Percentiles rank a stretch among this genome's conserved stretches.
Conservation (phyloP, 1,139 yeast genomes). For the Hyphopichia pseudoburtonii region DNA sequence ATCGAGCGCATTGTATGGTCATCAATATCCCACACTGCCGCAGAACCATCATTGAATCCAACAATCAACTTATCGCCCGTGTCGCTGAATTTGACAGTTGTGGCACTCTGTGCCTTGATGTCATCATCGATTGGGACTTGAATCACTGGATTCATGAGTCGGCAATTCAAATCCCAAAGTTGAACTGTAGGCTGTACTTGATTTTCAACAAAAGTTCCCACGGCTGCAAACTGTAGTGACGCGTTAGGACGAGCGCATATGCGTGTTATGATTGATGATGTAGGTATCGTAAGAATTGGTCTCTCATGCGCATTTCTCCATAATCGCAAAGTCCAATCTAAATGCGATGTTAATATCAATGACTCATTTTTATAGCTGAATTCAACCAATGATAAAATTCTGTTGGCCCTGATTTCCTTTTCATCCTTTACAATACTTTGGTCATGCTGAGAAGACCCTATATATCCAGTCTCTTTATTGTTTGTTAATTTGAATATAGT, state of each 20-base stretch:
- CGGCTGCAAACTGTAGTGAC: constrained; percentile 47
- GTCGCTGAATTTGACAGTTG: constrained; percentile 20
- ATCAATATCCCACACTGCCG: constrained; percentile 19
- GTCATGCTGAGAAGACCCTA: constrained; percentile 23
- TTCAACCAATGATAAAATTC: constrained; percentile 10
- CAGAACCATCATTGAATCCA: constrained; percentile 27
- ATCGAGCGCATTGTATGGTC: constrained; percentile 13
- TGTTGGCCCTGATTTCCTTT: constrained; percentile 14
- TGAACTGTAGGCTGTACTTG: constrained; percentile 36
- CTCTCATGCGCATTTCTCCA: constrained; percentile 17
- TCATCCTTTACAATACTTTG: constrained; percentile 12
- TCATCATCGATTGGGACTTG: constrained; percentile 16
- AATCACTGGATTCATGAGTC: constrained; percentile 38
- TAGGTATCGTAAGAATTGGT: constrained; percentile 26
- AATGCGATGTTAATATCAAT: constrained; percentile 22
- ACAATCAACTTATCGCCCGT: constrained; percentile 22
- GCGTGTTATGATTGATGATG: constrained; percentile 42
- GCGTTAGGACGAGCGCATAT: constrained; percentile 43
- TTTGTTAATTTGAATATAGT: constrained; percentile 38
- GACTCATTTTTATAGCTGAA: constrained; percentile 7
- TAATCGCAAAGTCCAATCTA: constrained; percentile 31
- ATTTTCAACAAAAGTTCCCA: constrained; percentile 36
- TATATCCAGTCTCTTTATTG: constrained; percentile 27
- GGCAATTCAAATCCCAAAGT: constrained; percentile 52
- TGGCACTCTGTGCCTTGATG: constrained; percentile 10